Evolutionary conservation across 2,329 filamentous ascomycete species (phyloP).

Genomic region (Pyrenophora tritici-repentis): DNA sequence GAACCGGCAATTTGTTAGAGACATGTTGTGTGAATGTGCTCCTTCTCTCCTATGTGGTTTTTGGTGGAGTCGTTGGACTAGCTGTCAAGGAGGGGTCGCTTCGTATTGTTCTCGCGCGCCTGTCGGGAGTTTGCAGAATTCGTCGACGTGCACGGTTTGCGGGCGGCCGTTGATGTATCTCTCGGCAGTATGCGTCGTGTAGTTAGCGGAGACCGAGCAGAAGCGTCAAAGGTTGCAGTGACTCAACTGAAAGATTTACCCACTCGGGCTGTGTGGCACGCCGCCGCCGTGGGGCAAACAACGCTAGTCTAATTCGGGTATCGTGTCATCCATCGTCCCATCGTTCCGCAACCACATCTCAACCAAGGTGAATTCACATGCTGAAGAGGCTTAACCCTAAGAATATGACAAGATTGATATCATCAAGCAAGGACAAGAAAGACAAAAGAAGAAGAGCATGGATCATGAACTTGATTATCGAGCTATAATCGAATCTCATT

Average conservation of each 20-base stretch:
- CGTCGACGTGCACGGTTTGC: background rate
- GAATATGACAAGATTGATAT: background rate
- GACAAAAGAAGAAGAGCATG: background rate
- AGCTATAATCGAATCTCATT: background rate
- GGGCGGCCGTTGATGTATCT: background rate
- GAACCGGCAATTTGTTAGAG: conserved; percentile 94
- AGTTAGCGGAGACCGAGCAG: conserved; percentile 4
- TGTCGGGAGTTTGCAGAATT: background rate
- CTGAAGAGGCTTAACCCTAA: background rate
- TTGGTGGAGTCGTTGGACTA: conserved; percentile 9
- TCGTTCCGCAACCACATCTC: background rate
- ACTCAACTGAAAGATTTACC: conserved; percentile 39
- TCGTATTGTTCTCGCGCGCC: background rate
- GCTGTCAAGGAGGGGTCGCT: conserved; percentile 9
- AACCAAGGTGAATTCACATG: background rate
- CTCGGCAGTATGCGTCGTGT: background rate
- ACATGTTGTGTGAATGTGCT: conserved; percentile 66
- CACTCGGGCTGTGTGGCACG: conserved; percentile 14
- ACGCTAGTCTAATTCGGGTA: conserved; percentile 3
- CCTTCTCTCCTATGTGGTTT: conserved; percentile 11
- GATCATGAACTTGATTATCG: background rate
- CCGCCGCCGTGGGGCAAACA: conserved; percentile 21
- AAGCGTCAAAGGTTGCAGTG: conserved; percentile 11
- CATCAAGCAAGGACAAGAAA: too few species aligned
- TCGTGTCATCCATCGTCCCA: background rate